Percentiles rank a stretch among this genome's conserved stretches.
Evolutionary conservation across 257 asterid species (phyloP).

Genomic region (Euphrasia confusa): DNA sequence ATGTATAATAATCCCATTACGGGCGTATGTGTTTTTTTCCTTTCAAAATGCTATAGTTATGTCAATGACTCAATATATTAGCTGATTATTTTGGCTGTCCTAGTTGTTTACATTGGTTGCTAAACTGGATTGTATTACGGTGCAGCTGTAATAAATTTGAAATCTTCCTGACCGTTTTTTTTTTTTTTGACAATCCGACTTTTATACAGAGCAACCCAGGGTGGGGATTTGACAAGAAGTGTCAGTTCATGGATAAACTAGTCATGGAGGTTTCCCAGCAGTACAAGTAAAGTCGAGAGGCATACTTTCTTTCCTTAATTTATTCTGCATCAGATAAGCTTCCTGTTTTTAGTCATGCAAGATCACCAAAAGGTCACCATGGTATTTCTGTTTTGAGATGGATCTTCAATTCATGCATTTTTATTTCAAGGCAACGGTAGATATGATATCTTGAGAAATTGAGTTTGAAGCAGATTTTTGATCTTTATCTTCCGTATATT

Average conservation of each 20-base stretch:
- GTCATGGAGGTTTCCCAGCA: conserved; percentile 57
- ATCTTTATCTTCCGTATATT: background rate
- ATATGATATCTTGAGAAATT: conserved; percentile 12
- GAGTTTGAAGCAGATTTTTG: background rate
- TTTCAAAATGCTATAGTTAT: background rate
- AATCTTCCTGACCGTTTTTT: background rate
- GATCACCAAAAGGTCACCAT: conserved; percentile 10
- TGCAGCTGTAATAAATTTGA: conserved; percentile 12
- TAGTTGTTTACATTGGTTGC: background rate
- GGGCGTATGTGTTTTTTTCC: background rate
- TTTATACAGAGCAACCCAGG: conserved; percentile 87
- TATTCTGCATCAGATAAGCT: background rate
- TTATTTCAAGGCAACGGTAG: background rate
- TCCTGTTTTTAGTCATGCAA: conserved; percentile 1
- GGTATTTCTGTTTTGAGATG: conserved; percentile 6
- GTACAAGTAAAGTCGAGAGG: conserved; percentile 45
- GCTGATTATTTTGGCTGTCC: conserved; percentile 6
- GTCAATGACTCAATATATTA: background rate
- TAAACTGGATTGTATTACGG: background rate
- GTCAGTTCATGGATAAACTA: conserved; percentile 83
- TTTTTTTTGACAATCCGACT: background rate
- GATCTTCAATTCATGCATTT: conserved; percentile 3
- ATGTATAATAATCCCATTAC: background rate
- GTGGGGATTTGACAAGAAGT: conserved; percentile 91
- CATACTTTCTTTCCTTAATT: background rate